Percentiles rank a stretch among this genome's conserved stretches.
phyloP scores from a whole-genome alignment of 257 asterid genomes.

The Echites panduratus region DNA sequence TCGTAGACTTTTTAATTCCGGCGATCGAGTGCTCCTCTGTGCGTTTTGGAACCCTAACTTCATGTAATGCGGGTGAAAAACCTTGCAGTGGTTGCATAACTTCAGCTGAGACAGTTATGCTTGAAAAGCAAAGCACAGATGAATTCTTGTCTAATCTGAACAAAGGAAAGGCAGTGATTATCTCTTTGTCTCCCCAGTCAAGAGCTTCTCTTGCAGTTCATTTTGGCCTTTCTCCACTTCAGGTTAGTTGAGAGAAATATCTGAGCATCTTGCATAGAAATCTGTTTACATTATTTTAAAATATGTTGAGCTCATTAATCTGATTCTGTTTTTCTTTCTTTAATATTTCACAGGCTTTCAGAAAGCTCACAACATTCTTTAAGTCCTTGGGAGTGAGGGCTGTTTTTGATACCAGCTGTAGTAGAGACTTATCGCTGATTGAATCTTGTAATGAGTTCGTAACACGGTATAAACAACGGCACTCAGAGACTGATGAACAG shows the following conservation, averaged over 20 bases:
- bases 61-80: background rate
- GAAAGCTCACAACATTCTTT: slow-evolving; percentile 75
- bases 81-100: slow-evolving; percentile 92
- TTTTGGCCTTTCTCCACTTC: slow-evolving; percentile 70
- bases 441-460: slow-evolving; percentile 91
- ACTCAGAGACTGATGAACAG: slow-evolving; percentile 35
- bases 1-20: background rate
- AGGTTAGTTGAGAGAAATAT: slow-evolving; percentile 34
- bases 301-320: no score
- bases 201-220: slow-evolving; percentile 92
- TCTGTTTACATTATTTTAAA: background rate
- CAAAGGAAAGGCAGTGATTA: slow-evolving; percentile 62
- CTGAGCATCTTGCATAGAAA: background rate
- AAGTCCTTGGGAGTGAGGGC: slow-evolving; percentile 89
- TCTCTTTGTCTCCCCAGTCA: slow-evolving; percentile 94
- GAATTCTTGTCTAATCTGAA: slow-evolving; percentile 68
- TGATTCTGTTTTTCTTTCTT: background rate
- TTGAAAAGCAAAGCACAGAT: slow-evolving; percentile 94
- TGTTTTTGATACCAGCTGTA: slow-evolving; percentile 88
- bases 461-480: slow-evolving; percentile 53
- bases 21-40: no score
- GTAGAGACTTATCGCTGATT: slow-evolving; percentile 77
- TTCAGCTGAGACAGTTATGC: slow-evolving; percentile 98
- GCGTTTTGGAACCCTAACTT: background rate
- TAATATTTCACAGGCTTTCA: slow-evolving; percentile 41